Conservation (phyloP, 371 early-diverging fungal species). For the Rhizopus stolonifer region DNA sequence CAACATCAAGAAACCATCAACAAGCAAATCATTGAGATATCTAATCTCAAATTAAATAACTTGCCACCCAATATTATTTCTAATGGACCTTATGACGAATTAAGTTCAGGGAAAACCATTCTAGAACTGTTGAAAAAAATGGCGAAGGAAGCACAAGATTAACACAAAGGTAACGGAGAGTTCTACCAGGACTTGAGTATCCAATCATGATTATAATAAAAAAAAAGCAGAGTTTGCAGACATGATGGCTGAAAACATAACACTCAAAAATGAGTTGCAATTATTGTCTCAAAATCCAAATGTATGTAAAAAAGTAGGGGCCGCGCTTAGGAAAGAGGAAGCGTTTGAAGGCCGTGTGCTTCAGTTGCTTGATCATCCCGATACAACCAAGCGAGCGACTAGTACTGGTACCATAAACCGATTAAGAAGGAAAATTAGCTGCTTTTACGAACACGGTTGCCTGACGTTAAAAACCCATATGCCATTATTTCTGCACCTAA, state of each 20-base stretch:
- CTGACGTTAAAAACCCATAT: too few relatives aligned
- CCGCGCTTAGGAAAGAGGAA: not conserved
- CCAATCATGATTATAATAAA: too few relatives aligned
- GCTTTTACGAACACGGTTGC: too few relatives aligned
- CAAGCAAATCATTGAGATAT: not conserved
- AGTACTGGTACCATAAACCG: constrained; percentile 61
- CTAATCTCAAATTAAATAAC: not conserved
- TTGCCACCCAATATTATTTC: not conserved
- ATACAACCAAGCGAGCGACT: constrained; percentile 60
- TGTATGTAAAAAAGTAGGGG: too few relatives aligned
- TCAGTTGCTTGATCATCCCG: constrained; percentile 74
- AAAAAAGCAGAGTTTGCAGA: too few relatives aligned
- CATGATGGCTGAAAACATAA: too few relatives aligned
- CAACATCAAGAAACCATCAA: constrained; percentile 8
- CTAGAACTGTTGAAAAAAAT: constrained; percentile 4
- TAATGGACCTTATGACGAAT: constrained; percentile 9
- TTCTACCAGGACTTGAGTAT: too few relatives aligned
- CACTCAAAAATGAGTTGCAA: not conserved
- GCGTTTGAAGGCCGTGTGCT: constrained; percentile 43
- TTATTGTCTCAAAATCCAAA: too few relatives aligned
- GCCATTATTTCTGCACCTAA: too few relatives aligned
- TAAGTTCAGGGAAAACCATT: constrained; percentile 3
- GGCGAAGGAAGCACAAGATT: not conserved
- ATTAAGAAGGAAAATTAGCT: constrained; percentile 58
- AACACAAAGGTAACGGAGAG: not conserved